Percentiles rank a stretch among this genome's conserved stretches.
Evolutionary conservation across 768 basidiomycete species (phyloP).

Genomic region (Chlorophyllum brunneum): DNA sequence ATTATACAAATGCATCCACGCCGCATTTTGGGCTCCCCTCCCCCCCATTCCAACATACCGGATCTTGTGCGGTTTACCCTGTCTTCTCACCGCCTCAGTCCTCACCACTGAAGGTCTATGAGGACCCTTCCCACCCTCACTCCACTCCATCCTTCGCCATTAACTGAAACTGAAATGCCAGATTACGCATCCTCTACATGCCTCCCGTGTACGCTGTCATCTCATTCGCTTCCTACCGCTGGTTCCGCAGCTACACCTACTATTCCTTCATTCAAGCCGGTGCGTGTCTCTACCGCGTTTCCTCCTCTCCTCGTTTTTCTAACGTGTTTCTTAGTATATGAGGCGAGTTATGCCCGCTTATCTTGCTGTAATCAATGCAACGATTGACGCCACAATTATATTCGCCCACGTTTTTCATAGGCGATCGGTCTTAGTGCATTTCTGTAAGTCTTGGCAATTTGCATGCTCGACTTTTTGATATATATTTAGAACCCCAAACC

Average conservation of each 20-base stretch:
- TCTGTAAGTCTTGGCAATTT: slow-evolving; percentile 44
- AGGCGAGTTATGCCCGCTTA: slow-evolving; percentile 37
- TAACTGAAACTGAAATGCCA: slow-evolving; percentile 22
- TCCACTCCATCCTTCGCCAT: not conserved
- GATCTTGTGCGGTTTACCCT: too few species aligned
- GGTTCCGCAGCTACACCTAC: slow-evolving; percentile 67
- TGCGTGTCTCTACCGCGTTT: slow-evolving; percentile 17
- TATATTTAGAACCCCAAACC: not conserved
- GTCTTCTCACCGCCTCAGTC: too few species aligned
- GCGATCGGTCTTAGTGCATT: slow-evolving; percentile 85
- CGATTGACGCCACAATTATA: not conserved
- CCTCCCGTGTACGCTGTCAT: slow-evolving; percentile 78
- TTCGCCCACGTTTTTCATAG: slow-evolving; percentile 32
- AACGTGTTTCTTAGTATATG: slow-evolving; percentile 47
- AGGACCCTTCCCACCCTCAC: slow-evolving; percentile 1
- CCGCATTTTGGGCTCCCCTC: too few species aligned
- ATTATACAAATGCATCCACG: too few species aligned
- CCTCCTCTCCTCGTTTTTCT: slow-evolving; percentile 3
- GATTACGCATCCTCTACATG: slow-evolving; percentile 82
- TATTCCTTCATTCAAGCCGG: slow-evolving; percentile 45
- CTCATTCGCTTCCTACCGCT: slow-evolving; percentile 85
- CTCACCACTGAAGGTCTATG: too few species aligned
- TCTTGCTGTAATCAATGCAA: not conserved
- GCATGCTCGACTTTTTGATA: not conserved
- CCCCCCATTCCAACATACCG: too few species aligned